Base-by-base conservation (phyloP, 1,284 basidiomycete species). In the Trichosporon inkin region DNA sequence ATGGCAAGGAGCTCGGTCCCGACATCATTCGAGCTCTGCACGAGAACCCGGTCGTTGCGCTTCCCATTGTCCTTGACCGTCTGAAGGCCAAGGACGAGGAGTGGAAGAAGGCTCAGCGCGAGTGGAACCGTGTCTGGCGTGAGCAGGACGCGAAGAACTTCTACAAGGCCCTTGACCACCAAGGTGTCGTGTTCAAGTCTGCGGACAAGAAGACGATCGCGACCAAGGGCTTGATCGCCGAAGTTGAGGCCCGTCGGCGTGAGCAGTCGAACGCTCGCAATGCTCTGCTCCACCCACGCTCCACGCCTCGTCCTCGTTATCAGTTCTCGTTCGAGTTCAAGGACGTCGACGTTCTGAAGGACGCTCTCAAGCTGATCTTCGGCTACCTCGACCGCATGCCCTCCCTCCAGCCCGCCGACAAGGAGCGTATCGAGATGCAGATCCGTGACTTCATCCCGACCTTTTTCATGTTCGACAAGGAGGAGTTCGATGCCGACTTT, bases 81-180 rank as follows among this genome's bases (percentile, higher is more conserved):
- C 82, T 99, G 61, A 95, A 92, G 81, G 87, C 88, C 73, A 97
- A 96, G 79, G 91, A 97, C 75, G 93, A 98, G 67, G 96, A 99
- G 75, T 99, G 96, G 96, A 88, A 92, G 75, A 84, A 90, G 36
- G 87, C 89, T 22, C 90, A 96, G 78, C 84, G 94, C 56, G 95
- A 98, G 77, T 99, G 93, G 92, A 92, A 90, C 80, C 86, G 90
- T 63, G 93, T 94, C 20, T 99, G 96, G 96, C 84, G 93, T 59
- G 95, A 98, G 77, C 89, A 97, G 47, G 95, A 98, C 71, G 88
- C 88, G 60, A 91, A 92, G 79, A 98, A 98, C 81, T 98, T 95
- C 76, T 94, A 94, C 84, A 96, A 96, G 81, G 89, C 89, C 44
- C 84, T 98, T 60, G 96, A 99, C 75, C 92, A 97, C 73, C 94